Conservation (phyloP, 139 green algal genomes). For the Chlamydomonas asymmetrica region DNA sequence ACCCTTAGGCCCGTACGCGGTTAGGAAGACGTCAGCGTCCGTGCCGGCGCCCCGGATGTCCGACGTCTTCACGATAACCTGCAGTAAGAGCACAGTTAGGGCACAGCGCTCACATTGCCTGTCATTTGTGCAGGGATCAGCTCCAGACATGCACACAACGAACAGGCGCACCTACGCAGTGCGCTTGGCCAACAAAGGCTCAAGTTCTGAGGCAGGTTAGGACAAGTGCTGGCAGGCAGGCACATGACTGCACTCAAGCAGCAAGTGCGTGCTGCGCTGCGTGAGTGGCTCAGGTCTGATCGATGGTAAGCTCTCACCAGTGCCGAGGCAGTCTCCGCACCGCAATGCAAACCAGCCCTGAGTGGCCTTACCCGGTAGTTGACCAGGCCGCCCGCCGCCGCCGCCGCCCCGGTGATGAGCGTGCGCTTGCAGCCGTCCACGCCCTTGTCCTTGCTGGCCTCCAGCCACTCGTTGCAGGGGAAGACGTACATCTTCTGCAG, state of each 20-base stretch:
- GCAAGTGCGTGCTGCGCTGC: no score
- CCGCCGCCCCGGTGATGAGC: conserved; percentile 25
- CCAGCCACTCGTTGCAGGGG: conserved; percentile 56
- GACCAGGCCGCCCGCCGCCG: conserved; percentile 15
- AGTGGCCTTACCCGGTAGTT: conserved; percentile 14
- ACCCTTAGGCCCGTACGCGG: conserved; percentile 53
- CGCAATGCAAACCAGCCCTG: not conserved
- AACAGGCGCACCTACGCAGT: no score
- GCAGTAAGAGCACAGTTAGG: not conserved
- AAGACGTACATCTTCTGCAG: conserved; percentile 45
- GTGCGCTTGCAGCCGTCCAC: conserved; percentile 43
- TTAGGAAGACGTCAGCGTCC: conserved; percentile 65
- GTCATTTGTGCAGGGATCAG: no score
- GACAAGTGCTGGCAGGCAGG: no score
- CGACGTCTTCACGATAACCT: conserved; percentile 42
- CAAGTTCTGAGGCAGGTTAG: no score
- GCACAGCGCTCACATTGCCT: no score
- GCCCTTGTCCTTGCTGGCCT: conserved; percentile 29
- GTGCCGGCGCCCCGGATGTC: conserved; percentile 62
- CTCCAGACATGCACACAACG: no score
- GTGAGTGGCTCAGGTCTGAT: no score
- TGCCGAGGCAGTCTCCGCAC: not conserved
- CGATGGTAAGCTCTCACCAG: no score
- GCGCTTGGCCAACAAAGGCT: no score
- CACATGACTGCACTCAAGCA: no score